phyloP scores from a whole-genome alignment of 2,329 filamentous ascomycete genomes.

The Exophiala dermatitidis region DNA sequence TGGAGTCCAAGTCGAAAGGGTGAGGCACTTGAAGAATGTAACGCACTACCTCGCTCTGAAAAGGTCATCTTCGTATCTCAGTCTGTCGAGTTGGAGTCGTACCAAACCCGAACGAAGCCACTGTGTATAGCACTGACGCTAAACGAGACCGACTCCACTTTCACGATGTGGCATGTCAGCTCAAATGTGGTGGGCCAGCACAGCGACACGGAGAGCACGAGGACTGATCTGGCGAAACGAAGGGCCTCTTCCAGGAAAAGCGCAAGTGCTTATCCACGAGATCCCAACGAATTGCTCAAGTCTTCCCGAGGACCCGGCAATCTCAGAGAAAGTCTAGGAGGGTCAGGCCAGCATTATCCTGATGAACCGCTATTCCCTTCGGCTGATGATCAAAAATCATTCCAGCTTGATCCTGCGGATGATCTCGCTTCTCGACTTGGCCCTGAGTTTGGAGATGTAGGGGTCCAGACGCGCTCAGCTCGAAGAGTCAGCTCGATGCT shows the following conservation, averaged over 20 bases:
- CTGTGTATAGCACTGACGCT: constrained; percentile 20
- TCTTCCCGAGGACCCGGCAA: constrained; percentile 53
- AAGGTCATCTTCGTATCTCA: constrained; percentile 22
- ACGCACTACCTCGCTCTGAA: constrained; percentile 19
- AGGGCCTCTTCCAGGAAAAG: constrained; percentile 48
- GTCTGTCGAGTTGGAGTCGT: constrained; percentile 8
- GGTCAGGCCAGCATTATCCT: constrained; percentile 33
- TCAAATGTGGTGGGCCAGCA: constrained; percentile 37
- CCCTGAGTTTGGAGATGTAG: constrained; percentile 53
- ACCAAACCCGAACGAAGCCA: not conserved
- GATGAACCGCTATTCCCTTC: constrained; percentile 19
- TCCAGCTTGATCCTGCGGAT: constrained; percentile 49
- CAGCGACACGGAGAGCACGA: constrained; percentile 43
- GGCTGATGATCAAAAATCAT: constrained; percentile 46
- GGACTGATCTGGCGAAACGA: constrained; percentile 20
- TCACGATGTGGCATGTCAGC: constrained; percentile 25
- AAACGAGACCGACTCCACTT: constrained; percentile 20
- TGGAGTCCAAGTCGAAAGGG: constrained; percentile 20
- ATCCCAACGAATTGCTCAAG: constrained; percentile 70
- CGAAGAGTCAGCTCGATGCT: constrained; percentile 86
- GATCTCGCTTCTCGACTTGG: constrained; percentile 64
- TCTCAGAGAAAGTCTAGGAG: constrained; percentile 70
- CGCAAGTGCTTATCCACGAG: constrained; percentile 52
- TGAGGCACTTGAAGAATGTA: constrained; percentile 18
- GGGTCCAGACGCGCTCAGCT: constrained; percentile 52